phyloP scores from a whole-genome alignment of 257 asterid genomes.

The Nicotiana tomentosiformis region DNA sequence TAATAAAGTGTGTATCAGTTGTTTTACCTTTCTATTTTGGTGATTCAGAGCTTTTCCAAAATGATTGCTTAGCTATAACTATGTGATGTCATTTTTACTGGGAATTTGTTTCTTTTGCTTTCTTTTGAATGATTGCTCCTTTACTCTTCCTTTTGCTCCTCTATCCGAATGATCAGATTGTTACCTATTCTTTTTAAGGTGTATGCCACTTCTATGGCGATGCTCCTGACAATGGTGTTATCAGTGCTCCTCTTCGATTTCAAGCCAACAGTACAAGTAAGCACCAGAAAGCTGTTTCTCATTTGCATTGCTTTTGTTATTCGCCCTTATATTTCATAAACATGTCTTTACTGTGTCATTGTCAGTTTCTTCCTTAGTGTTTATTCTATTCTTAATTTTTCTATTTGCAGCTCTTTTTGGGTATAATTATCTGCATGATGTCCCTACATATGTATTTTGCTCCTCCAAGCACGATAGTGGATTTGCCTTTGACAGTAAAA shows the following conservation, averaged over 20 bases:
- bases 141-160: not conserved
- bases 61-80: not conserved
- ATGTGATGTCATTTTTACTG: not conserved
- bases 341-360: not conserved
- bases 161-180: not conserved
- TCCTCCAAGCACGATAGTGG: constrained; percentile 76
- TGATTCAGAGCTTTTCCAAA: not conserved
- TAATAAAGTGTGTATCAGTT: not conserved
- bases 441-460: constrained; percentile 97
- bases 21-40: not conserved
- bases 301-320: not conserved
- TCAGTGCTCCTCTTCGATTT: constrained; percentile 82
- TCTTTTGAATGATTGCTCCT: not conserved
- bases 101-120: not conserved
- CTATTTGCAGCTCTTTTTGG: constrained; percentile 73
- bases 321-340: not conserved
- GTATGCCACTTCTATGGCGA: constrained; percentile 95
- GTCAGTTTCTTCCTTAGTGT: not conserved
- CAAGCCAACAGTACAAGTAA: constrained; percentile 87
- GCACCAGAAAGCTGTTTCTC: not conserved
- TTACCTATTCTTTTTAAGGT: constrained; percentile 41
- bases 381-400: constrained; percentile 1
- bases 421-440: constrained; percentile 88
- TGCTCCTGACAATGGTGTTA: constrained; percentile 80
- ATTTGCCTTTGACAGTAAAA: constrained; percentile 58